Evolutionary conservation across 2,329 filamentous ascomycete genomes (phyloP).

Genomic region (Cordyceps javanica): DNA sequence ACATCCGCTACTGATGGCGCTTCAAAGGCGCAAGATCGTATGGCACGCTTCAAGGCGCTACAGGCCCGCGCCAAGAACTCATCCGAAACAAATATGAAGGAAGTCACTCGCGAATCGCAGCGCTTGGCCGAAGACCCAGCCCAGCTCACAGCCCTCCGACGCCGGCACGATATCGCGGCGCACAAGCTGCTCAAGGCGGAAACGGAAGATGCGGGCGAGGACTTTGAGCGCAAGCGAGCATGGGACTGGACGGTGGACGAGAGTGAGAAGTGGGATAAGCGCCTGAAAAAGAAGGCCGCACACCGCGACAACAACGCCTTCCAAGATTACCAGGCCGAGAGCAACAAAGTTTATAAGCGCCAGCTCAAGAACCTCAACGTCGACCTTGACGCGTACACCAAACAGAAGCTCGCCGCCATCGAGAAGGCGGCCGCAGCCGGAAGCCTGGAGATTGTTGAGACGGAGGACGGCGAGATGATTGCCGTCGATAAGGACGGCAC

Average conservation of each 20-base stretch:
- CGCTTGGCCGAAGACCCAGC: conserved; percentile 71
- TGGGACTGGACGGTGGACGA: conserved; percentile 99
- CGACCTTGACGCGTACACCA: conserved; percentile 78
- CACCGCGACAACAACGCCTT: conserved; percentile 84
- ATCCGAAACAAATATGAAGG: conserved; percentile 70
- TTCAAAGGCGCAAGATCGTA: conserved; percentile 55
- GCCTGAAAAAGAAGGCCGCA: conserved; percentile 76
- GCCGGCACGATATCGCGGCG: conserved; percentile 79
- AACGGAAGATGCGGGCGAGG: conserved; percentile 74
- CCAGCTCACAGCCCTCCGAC: conserved; percentile 70
- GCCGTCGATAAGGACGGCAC: conserved; percentile 86
- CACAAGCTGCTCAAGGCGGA: conserved; percentile 94
- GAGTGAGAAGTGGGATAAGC: conserved; percentile 87
- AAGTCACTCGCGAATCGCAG: conserved; percentile 76
- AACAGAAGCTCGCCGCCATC: conserved; percentile 77
- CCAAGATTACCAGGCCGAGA: conserved; percentile 80
- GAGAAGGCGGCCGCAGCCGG: conserved; percentile 80
- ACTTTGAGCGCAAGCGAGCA: conserved; percentile 95
- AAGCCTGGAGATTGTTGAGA: conserved; percentile 88
- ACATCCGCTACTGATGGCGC: conserved; percentile 20
- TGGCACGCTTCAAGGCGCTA: conserved; percentile 80
- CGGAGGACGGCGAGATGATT: conserved; percentile 88
- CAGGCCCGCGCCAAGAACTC: conserved; percentile 73
- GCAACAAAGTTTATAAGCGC: conserved; percentile 87
- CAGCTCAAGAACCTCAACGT: conserved; percentile 73